A percentile compares a stretch with the other conserved stretches of the same genome.
These are phyloP conservation scores for Speleostelium caveatum DNA, from an alignment of 78 protist genomes.

Conservation along the genomic window DNA sequence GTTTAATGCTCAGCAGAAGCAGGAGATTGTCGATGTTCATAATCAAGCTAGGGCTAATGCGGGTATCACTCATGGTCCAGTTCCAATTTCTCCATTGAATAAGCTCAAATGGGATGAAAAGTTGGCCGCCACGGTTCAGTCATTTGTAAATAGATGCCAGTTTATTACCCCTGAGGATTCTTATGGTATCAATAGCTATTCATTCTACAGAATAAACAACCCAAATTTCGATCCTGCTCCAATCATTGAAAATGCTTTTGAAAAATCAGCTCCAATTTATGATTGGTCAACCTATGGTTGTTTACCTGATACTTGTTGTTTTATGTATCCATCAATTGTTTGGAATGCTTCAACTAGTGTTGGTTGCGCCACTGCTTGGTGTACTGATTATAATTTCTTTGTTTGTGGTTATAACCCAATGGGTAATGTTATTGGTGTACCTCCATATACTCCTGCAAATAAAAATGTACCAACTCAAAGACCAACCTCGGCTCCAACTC, in stretches of 20 bases:
- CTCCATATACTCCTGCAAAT: slow-evolving; percentile 27
- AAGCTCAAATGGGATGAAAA: background rate
- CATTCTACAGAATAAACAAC: slow-evolving; percentile 8
- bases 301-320: slow-evolving; percentile 12
- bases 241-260: slow-evolving; percentile 16
- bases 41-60: slow-evolving; percentile 18
- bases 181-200: slow-evolving; percentile 16
- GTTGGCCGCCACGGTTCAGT: background rate
- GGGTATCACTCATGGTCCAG: slow-evolving; percentile 2
- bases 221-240: slow-evolving; percentile 6
- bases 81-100: slow-evolving; percentile 26
- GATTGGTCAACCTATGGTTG: slow-evolving; percentile 43
- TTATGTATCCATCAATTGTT: slow-evolving; percentile 10
- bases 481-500: background rate
- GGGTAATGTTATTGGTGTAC: slow-evolving; percentile 25
- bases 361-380: slow-evolving; percentile 29
- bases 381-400: background rate
- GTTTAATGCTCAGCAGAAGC: background rate
- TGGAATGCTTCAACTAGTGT: slow-evolving; percentile 15
- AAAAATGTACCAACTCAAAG: background rate
- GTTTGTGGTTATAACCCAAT: slow-evolving; percentile 57
- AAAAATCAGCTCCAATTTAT: slow-evolving; percentile 13
- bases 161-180: background rate
- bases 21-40: slow-evolving; percentile 14
- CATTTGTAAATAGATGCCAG: slow-evolving; percentile 20